Base-by-base conservation (phyloP, 225 moss, liverwort and hornwort species). In the Sphagnum tenellum region DNA sequence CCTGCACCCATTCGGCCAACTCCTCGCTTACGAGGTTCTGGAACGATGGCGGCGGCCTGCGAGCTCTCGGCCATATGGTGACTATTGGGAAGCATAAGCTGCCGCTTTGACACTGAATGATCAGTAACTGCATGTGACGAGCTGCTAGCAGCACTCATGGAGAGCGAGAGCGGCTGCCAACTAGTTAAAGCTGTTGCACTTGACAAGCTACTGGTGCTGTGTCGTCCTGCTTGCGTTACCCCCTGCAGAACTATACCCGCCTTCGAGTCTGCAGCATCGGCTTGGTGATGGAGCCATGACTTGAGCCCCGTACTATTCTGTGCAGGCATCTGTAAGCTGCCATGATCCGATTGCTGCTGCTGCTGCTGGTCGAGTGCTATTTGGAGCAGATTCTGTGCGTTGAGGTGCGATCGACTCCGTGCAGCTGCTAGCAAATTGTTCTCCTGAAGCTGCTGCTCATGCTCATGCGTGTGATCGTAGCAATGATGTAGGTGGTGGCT, bases 351-450 rank as follows among this genome's bases (percentile, higher is more conserved):
- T 29, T 29, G 29, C 29, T 29, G 78, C 81, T 9, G 78, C 81
- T 9, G 69, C 66, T 13, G 88, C 66, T 90, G 83, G 71, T 90
- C 94, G 58, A 98, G 71, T 49, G 96, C 92, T 57, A 85, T 90
- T 77, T 92, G 96, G 78, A 98, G 83, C 61, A 93, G 73, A 71
- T 98, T 92, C 64, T 92, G 92, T 64, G 88, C 85, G 70, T 98
- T 90, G 85, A 91, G 83, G 67, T 88, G 89, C 68, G 47, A 84
- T 62, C 29, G 29, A 29, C 29, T 29, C 29, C 29, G 29, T 29
- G 29, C 29, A 29, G 90, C 89, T 76, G 72, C 66, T 65, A 65
- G 81, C 67, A 61, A 64, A 59, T 77, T 81, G 59, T 71, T 74
- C 48, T 85, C 80, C 59, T 82, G 84, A 5, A 81, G 73, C 79